Conservation (phyloP, 352 stramenopile genomes). For the Globisporangium alternatum region DNA sequence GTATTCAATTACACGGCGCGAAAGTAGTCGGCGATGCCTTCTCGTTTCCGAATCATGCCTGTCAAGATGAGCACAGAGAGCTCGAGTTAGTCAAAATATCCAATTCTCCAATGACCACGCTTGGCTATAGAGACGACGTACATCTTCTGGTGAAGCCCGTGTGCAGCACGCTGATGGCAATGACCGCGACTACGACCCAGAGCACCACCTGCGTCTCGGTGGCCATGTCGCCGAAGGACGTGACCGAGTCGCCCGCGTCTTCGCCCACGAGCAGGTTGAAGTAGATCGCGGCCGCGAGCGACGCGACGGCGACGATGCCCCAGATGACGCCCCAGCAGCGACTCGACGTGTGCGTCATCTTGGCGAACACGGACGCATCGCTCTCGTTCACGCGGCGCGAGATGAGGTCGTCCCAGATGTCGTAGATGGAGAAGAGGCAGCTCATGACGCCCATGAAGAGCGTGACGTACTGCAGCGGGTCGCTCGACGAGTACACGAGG, state of each 20-base stretch:
- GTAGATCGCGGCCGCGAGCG: constrained; percentile 77
- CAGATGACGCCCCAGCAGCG: constrained; percentile 90
- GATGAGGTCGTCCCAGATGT: constrained; percentile 91
- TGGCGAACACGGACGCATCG: constrained; percentile 86
- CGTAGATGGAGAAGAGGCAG: constrained; percentile 90
- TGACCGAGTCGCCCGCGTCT: constrained; percentile 43
- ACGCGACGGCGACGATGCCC: constrained; percentile 72
- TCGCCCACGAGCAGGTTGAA: constrained; percentile 78
- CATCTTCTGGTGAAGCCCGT: constrained; percentile 69
- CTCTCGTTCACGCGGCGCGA: constrained; percentile 85
- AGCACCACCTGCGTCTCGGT: constrained; percentile 61
- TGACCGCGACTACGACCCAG: constrained; percentile 33
- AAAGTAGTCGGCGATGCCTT: constrained; percentile 15
- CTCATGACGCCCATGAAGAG: constrained; percentile 90
- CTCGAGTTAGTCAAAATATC: too few relatives aligned
- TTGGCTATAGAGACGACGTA: constrained; percentile 15
- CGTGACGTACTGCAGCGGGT: constrained; percentile 80
- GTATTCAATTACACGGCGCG: neutral
- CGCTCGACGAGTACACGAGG: constrained; percentile 47
- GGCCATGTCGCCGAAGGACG: constrained; percentile 50
- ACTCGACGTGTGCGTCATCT: constrained; percentile 89
- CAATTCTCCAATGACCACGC: neutral
- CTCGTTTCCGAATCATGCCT: constrained; percentile 12
- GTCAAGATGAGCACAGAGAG: neutral
- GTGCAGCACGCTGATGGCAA: constrained; percentile 63